A percentile compares a stretch with the other conserved stretches of the same genome.
phyloP scores from a whole-genome alignment of 177 flowering plant genomes.

The Telopea speciosissima region DNA sequence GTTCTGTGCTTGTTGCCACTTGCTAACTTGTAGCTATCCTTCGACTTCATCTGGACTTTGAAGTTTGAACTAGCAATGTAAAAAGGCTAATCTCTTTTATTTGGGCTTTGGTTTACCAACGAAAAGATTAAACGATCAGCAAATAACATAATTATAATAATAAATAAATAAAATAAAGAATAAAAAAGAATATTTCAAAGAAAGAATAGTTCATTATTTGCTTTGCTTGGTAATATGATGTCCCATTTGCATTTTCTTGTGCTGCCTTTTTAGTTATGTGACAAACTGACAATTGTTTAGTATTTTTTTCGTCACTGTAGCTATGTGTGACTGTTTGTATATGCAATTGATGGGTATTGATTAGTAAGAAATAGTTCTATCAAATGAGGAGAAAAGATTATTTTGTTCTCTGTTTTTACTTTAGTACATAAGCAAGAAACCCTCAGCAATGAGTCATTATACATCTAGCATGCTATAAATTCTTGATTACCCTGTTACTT shows the following conservation, averaged over 20 bases:
- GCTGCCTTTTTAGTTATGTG: too few species aligned
- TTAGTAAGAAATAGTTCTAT: too few species aligned
- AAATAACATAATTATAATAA: neutral
- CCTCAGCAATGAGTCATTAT: conserved; percentile 88
- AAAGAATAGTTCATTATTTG: too few species aligned
- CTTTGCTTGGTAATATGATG: neutral
- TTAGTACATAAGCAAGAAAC: neutral
- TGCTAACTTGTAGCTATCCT: neutral
- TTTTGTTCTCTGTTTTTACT: too few species aligned
- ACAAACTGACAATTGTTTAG: too few species aligned
- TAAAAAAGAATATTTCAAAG: neutral
- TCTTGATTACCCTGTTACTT: too few species aligned
- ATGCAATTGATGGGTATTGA: too few species aligned
- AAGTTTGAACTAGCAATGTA: neutral
- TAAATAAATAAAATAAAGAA: too few species aligned
- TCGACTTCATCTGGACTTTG: neutral
- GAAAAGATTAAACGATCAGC: neutral
- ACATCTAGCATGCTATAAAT: conserved; percentile 66
- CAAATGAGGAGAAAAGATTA: too few species aligned
- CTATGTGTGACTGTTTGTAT: too few species aligned
- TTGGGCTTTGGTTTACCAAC: neutral
- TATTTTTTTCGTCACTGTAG: too few species aligned
- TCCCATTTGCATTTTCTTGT: neutral
- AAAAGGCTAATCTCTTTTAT: neutral
- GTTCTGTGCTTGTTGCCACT: neutral